Conservation (phyloP, 768 basidiomycete species). For the Tephrocybe sp. region DNA sequence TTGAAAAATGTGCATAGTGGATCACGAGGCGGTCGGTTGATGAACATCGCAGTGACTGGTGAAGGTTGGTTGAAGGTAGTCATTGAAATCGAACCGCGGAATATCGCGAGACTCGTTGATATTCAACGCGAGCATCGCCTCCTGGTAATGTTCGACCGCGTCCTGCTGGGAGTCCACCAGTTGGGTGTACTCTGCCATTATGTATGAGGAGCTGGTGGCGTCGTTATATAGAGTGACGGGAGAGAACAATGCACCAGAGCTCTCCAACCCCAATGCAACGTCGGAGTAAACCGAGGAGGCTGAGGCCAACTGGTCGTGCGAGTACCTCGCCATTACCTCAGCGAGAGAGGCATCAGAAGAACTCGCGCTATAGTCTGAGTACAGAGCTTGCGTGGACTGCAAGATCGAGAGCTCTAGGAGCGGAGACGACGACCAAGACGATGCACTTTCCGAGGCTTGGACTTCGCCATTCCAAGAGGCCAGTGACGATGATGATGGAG, state of each 20-base stretch:
- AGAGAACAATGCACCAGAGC: slow-evolving; percentile 8
- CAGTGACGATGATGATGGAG: slow-evolving; percentile 38
- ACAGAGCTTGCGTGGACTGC: neutral
- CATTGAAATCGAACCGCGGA: neutral
- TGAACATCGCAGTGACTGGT: neutral
- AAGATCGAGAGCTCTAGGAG: neutral
- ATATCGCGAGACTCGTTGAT: slow-evolving; percentile 1
- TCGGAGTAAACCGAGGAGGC: neutral
- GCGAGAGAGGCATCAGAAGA: neutral
- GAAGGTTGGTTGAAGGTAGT: slow-evolving; percentile 19
- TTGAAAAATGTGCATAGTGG: neutral
- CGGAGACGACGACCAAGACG: slow-evolving; percentile 12
- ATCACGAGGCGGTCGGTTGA: neutral
- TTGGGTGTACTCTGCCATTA: slow-evolving; percentile 3
- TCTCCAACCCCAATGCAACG: slow-evolving; percentile 2
- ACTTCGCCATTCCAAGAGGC: slow-evolving; percentile 37
- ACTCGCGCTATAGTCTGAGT: neutral
- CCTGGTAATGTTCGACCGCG: slow-evolving; percentile 14
- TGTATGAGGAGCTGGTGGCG: neutral
- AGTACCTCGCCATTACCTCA: neutral
- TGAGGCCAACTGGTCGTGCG: slow-evolving; percentile 3
- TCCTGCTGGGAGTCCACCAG: neutral
- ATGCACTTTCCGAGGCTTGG: slow-evolving; percentile 6
- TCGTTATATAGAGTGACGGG: slow-evolving; percentile 1
- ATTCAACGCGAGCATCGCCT: slow-evolving; percentile 22